Evolutionary conservation across 108 stramenopile genomes (phyloP), one percentile per base, ranked within the genome.

Genomic region (Pseudonitzschia delicatissima): DNA sequence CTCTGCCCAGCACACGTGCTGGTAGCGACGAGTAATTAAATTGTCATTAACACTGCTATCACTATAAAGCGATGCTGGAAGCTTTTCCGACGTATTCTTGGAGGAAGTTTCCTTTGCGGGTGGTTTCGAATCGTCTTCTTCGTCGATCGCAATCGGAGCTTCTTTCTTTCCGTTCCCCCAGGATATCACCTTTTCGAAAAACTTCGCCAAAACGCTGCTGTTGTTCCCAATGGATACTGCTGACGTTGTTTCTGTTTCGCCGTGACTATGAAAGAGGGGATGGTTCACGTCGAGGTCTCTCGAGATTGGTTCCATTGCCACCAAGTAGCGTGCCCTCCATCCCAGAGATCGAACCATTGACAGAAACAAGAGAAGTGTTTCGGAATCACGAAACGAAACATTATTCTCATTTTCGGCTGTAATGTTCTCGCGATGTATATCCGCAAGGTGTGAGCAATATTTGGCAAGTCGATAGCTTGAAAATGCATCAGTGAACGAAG

Each of bases 321-420:
- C 45, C n/a, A 90, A 87, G 64, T 76, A 85, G 11, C 92, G 81
- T 47, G 84, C 83, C 62, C 85, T 78, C 92, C 92, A 93, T 12
- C 87, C 82, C 62, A 90, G 33, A 2, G 87, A 88, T 67, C 91
- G 81, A n/a, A 62, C 74, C 82, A 86, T 82, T 25, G 69, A 34
- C 58, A 87, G 47, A 45, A 87, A 83, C 8, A 88, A 39, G 25
- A 81, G 70, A 9, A 68, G 44, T 34, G 76, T 82, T 25, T 86
- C 82, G 11, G 59, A 45, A 28, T 49, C 15, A 5, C 62, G 55
- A 31, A 80, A 59, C 65, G 50, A 13, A 15, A 11, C 9, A n/a
- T 58, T 31, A 3, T 45, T 45, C 15, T 52, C 23, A 5, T 32
- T 34, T 15, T 51, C 18, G 13, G 20, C 27, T 6, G 6, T 34